phyloP scores from a whole-genome alignment of 2,329 filamentous ascomycete genomes.

The Colletotrichum sp. region DNA sequence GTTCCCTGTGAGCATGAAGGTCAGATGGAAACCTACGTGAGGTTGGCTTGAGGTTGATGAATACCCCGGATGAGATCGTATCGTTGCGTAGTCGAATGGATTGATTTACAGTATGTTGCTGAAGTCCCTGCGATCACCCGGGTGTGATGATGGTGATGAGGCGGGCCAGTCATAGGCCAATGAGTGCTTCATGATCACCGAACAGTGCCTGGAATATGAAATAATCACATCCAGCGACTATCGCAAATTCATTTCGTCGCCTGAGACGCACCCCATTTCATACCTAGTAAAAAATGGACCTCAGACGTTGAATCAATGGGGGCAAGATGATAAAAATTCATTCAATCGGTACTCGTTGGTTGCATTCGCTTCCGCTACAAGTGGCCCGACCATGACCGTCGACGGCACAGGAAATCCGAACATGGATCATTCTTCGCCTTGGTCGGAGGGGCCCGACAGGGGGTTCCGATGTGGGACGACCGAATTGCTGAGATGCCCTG shows the following conservation, averaged over 20 bases:
- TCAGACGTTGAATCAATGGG: neutral
- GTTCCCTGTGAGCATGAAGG: conserved; percentile 58
- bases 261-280: neutral
- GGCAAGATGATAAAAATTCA: neutral
- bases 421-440: neutral
- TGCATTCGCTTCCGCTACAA: neutral
- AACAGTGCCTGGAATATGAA: neutral
- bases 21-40: conserved; percentile 48
- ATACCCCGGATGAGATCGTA: neutral
- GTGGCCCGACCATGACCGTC: neutral
- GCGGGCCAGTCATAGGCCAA: neutral
- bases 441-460: neutral
- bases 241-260: neutral
- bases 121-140: neutral
- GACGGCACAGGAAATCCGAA: neutral
- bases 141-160: neutral
- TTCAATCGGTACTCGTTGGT: neutral
- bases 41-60: neutral
- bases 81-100: neutral
- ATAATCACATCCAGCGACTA: neutral
- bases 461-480: neutral
- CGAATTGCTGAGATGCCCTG: neutral
- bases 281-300: neutral
- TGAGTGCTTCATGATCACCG: neutral
- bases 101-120: neutral